Conservation (phyloP, 73 alveolate genomes). For the Stentor coeruleus region DNA sequence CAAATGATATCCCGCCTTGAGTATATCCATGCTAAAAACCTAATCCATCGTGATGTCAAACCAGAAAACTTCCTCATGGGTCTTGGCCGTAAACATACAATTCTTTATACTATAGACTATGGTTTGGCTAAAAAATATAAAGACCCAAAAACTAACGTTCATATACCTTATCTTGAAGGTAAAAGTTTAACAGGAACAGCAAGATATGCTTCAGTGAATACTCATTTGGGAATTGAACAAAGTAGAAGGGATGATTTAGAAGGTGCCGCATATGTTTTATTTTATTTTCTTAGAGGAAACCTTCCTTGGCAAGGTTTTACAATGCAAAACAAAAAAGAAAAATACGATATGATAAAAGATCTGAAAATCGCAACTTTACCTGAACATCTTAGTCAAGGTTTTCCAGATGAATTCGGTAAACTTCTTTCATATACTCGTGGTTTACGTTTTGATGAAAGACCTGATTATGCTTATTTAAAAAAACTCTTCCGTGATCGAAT, state of each 20-base stretch:
- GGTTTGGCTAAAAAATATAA: conserved; percentile 89
- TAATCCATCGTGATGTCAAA: conserved; percentile 91
- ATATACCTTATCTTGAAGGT: conserved; percentile 89
- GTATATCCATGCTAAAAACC: conserved; percentile 77
- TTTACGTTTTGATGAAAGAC: conserved; percentile 75
- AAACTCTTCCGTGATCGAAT: conserved; percentile 63
- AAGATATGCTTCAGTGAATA: conserved; percentile 91
- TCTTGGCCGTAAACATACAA: conserved; percentile 64
- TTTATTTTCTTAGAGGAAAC: conserved; percentile 75
- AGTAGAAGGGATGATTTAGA: conserved; percentile 91
- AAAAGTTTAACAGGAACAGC: conserved; percentile 96
- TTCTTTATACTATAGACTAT: conserved; percentile 85
- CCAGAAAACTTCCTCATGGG: conserved; percentile 96
- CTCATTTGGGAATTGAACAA: conserved; percentile 93
- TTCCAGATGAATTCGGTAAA: conserved; percentile 71
- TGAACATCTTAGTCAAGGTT: conserved; percentile 71
- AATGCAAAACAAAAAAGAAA: conserved; percentile 74
- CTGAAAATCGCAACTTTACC: conserved; percentile 63
- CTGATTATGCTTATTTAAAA: conserved; percentile 77
- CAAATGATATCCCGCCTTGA: conserved; percentile 83
- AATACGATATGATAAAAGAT: conserved; percentile 74
- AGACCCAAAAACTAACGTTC: conserved; percentile 69
- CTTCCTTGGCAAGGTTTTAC: conserved; percentile 85
- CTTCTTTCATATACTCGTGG: conserved; percentile 64
- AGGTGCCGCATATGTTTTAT: conserved; percentile 76